A percentile compares a stretch with the other conserved stretches of the same genome.
Evolutionary conservation across 2,329 filamentous ascomycete species (phyloP).

Genomic region (Ophiostoma perfectum): DNA sequence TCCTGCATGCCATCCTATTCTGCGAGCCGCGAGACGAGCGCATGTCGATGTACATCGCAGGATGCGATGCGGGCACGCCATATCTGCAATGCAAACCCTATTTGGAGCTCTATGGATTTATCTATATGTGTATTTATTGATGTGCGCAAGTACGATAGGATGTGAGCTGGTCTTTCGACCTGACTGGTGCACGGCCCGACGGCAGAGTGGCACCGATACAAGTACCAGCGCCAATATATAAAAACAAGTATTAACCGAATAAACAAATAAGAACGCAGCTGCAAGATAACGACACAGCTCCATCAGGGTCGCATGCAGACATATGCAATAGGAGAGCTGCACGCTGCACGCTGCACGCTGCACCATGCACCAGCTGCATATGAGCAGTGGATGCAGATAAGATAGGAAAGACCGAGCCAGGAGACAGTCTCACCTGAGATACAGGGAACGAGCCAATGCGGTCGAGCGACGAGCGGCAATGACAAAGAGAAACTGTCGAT

Average conservation of each 20-base stretch:
- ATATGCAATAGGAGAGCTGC: neutral
- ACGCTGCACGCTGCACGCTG: neutral
- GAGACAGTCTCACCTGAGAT: neutral
- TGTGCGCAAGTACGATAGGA: no score
- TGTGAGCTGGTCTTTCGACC: no score
- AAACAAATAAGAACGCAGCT: neutral
- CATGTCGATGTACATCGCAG: neutral
- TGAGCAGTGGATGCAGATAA: neutral
- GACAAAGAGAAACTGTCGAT: constrained; percentile 1
- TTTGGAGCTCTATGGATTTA: neutral
- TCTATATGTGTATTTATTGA: neutral
- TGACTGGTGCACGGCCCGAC: neutral
- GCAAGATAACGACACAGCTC: no score
- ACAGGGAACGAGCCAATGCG: neutral
- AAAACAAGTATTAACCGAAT: neutral
- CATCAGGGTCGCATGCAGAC: neutral
- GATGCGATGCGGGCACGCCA: constrained; percentile 5
- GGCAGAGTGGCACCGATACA: neutral
- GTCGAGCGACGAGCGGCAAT: neutral
- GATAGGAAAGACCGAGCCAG: neutral
- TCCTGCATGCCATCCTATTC: neutral
- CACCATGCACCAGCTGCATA: constrained; percentile 1
- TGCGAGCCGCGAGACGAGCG: neutral
- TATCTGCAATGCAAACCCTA: neutral
- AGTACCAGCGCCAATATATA: neutral